These are phyloP conservation scores for Fabrea salina DNA, from an alignment of 169 alveolate species.

Conservation along the genomic window DNA sequence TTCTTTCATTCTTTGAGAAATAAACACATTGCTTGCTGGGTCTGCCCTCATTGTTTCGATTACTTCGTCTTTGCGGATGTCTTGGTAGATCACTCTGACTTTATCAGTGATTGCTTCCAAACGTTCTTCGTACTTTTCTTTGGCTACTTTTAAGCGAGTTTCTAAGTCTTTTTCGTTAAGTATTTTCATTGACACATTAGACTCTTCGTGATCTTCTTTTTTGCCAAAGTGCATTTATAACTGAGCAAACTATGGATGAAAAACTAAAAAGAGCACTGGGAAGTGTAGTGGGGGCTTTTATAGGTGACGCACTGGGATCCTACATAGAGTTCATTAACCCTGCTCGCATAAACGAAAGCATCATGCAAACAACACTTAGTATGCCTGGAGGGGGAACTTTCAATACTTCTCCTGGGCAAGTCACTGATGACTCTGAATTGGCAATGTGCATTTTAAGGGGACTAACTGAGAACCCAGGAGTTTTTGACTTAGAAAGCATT, in stretches of 20 bases:
- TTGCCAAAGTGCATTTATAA: no score
- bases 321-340: constrained; percentile 10
- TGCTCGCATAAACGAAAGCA: neutral
- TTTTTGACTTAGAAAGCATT: neutral
- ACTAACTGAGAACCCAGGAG: neutral
- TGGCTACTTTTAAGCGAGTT: neutral
- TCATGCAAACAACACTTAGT: constrained; percentile 24
- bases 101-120: constrained; percentile 20
- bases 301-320: constrained; percentile 35
- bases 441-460: constrained; percentile 60
- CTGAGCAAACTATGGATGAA: no score
- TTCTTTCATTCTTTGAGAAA: constrained; percentile 24
- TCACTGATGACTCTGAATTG: constrained; percentile 82
- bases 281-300: constrained; percentile 32
- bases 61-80: constrained; percentile 2
- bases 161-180: constrained; percentile 4
- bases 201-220: no score
- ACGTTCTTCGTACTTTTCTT: constrained; percentile 21
- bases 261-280: constrained; percentile 16
- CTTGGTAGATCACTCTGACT: constrained; percentile 1
- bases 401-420: constrained; percentile 53
- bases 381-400: constrained; percentile 44
- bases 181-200: neutral
- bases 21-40: neutral
- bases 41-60: neutral